Evolutionary conservation across 305 asterid species (phyloP), one percentile per base, ranked within the genome.

Genomic region (Rubia tinctorum): DNA sequence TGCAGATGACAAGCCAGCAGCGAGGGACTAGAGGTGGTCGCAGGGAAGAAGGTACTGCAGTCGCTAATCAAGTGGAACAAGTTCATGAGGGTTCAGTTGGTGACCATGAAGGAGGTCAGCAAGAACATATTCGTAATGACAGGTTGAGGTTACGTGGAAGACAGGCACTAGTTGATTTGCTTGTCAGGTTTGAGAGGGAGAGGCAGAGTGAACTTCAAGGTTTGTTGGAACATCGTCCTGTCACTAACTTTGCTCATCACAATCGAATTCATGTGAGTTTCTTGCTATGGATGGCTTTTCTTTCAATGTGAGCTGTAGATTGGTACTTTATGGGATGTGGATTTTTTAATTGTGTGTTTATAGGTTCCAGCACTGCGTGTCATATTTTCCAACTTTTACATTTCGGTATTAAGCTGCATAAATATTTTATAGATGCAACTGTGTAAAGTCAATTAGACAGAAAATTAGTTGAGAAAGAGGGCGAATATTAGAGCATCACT

Each of bases 1-100:
- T 95, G 95, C 99, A 92, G 72, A 95, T 83, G 93, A 86, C 93
- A 68, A 92, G 97, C 78, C 99, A 91, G 82, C 96, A 91, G 76
- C 89, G 96, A 80, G 94, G 92, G 60, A 70, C 88, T 63, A 87
- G 86, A 42, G 75, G 83, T 79, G 82, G 86, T 56, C 85, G 78
- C 30, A 86, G 89, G 84, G 96, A 88, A 56, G 89, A 73, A 60
- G 69, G 70, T 69, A 75, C 74, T 74, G 82, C 76, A 55, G 62
- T 80, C 71, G 85, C 60, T 62, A 56, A 78, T 73, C 91, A 84
- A 79, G 89, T 65, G 80, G 93, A 81, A 63, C 81, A 65, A 79
- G 80, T 72, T 79, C 86, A 49, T 76, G 94, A 83, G 81, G 92
- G 81, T 58, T 78, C 90, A 43, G 68, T 73, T 66, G 79, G 77